A percentile compares a stretch with the other conserved stretches of the same genome.
Evolutionary conservation across 306 rosid species (phyloP).

Genomic region (Datisca glomerata): DNA sequence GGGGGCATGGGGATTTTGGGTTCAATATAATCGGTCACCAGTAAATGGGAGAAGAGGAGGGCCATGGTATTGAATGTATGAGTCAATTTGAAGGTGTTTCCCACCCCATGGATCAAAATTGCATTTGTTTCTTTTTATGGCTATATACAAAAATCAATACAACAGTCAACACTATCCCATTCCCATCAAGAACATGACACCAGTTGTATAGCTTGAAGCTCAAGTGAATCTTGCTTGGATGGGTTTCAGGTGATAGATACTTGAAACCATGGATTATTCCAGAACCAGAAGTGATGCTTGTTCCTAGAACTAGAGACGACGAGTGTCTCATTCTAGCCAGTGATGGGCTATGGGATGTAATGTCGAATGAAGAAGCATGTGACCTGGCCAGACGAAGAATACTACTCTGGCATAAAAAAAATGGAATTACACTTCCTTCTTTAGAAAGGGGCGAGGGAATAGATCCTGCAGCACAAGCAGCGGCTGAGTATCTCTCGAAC

Average conservation of each 20-base stretch:
- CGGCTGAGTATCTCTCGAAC: slow-evolving; percentile 66
- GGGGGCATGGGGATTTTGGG: too few relatives aligned
- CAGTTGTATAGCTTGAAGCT: too few relatives aligned
- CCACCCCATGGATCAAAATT: too few relatives aligned
- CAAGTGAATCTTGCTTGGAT: too few relatives aligned
- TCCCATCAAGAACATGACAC: too few relatives aligned
- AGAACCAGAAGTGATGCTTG: slow-evolving; percentile 70
- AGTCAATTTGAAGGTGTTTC: too few relatives aligned
- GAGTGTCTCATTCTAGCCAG: slow-evolving; percentile 83
- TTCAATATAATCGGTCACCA: too few relatives aligned
- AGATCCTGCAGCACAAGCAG: slow-evolving; percentile 90
- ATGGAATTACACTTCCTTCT: slow-evolving; percentile 31
- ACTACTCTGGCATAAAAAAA: slow-evolving; percentile 79
- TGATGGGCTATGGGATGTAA: slow-evolving; percentile 89
- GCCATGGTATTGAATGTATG: too few relatives aligned
- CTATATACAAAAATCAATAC: too few relatives aligned
- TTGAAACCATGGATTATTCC: slow-evolving; percentile 90
- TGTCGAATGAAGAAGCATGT: slow-evolving; percentile 76
- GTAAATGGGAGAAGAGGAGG: too few relatives aligned
- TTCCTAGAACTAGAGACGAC: slow-evolving; percentile 66
- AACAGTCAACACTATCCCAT: too few relatives aligned
- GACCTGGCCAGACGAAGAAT: slow-evolving; percentile 68
- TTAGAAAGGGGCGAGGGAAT: slow-evolving; percentile 50
- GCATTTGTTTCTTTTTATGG: too few relatives aligned
- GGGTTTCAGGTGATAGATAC: slow-evolving; percentile 75